phyloP scores from a whole-genome alignment of 2,329 filamentous ascomycete species.

The Claviceps sp. region DNA sequence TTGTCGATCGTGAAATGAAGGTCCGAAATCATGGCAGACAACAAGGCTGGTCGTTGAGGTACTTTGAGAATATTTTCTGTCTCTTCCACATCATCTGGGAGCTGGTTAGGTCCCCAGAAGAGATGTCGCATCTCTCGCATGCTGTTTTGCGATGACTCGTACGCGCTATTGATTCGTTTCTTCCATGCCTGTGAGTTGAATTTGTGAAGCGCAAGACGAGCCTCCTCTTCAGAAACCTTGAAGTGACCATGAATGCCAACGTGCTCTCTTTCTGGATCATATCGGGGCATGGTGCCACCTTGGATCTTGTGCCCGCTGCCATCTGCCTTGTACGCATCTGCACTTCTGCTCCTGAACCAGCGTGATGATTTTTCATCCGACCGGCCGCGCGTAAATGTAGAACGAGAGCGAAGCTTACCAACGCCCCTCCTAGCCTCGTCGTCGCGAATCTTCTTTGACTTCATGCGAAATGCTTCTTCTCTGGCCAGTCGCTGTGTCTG shows the following conservation, averaged over 20 bases:
- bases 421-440: conserved; percentile 45
- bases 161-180: conserved; percentile 68
- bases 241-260: conserved; percentile 55
- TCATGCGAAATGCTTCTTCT: conserved; percentile 79
- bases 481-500: conserved; percentile 81
- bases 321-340: conserved; percentile 27
- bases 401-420: conserved; percentile 41
- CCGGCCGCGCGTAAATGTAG: conserved; percentile 28
- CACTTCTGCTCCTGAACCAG: conserved; percentile 41
- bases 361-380: conserved; percentile 17
- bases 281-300: conserved; percentile 41
- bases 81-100: conserved; percentile 71
- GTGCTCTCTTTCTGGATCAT: conserved; percentile 63
- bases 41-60: conserved; percentile 69
- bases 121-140: conserved; percentile 66
- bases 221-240: conserved; percentile 63
- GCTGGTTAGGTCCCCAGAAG: conserved; percentile 71
- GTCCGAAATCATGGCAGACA: conserved; percentile 70
- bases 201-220: conserved; percentile 58
- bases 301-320: conserved; percentile 17
- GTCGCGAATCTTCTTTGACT: conserved; percentile 71
- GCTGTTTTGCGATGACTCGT: conserved; percentile 53
- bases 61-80: conserved; percentile 76
- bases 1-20: conserved; percentile 80
- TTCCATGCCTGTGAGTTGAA: conserved; percentile 91